Base-by-base conservation (phyloP, 306 rosid species). In the Begonia loranthoides region DNA sequence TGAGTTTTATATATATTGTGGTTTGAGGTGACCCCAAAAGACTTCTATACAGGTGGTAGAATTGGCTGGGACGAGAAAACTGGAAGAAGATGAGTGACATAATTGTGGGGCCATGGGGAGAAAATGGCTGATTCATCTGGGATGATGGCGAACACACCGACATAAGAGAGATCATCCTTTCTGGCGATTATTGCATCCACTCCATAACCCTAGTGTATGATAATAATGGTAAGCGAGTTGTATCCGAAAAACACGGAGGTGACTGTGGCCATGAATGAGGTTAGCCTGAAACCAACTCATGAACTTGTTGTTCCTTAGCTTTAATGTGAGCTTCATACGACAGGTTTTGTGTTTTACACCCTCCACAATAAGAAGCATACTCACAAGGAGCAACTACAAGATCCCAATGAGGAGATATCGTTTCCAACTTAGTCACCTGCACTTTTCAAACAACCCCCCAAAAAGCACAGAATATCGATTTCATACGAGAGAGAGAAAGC, bases 321-420 rank as follows among this genome's bases (percentile, higher is more conserved):
- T 75, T 73, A 40, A 90, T 12, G 64, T 85, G 97, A 50, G 95
- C 97, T 60, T 72, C 79, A 64, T 90, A 85, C 15, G 83, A 60
- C 67, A 90, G 66, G 57, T 70, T 85, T 58, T 90, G 94, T 2
- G 94, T 82, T 74, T 90, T 90, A 48, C 97, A 90, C 52, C 95
- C 97, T 2, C 97, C 97, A 66, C 97, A 90, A 55, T 80, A 68
- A 33, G 92, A 67, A 57, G 94, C 81, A 65, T 90, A 85, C 65
- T 78, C 87, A 55, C 97, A 90, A 61, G 97, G 97, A 9, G 94
- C 97, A 24, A 82, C 90, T 5, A 85, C 95, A 16, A 71, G 40
- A 49, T 90, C 80, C 70, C 66, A 67, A 1, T 82, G 97, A 59
- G 97, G 95, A 72, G 87, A 60, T 61, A 82, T 14, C 40, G 97